A percentile compares a stretch with the other conserved stretches of the same genome.
Evolutionary conservation across 441 rosid species (phyloP).

Genomic region (Jatropha multifida): DNA sequence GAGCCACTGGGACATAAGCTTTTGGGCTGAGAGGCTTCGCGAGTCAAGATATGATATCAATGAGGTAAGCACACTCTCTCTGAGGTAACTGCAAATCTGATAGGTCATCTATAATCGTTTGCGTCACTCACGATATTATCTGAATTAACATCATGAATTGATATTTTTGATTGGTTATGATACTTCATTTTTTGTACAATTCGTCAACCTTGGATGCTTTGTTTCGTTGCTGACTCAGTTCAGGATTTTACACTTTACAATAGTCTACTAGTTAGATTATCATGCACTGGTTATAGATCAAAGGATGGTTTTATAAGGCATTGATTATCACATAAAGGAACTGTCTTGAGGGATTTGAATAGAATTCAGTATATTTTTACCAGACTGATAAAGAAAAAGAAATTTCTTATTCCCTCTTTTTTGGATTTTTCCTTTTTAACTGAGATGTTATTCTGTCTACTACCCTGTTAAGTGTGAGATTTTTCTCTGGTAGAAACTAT

Average conservation of each 20-base stretch:
- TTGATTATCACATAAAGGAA: conserved; percentile 7
- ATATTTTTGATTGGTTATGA: neutral
- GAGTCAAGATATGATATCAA: conserved; percentile 87
- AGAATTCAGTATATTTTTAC: neutral
- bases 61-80: conserved; percentile 51
- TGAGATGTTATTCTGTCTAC: neutral
- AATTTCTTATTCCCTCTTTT: neutral
- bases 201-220: neutral
- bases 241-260: neutral
- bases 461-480: neutral
- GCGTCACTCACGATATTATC: neutral
- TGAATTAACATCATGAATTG: neutral
- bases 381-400: neutral
- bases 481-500: neutral
- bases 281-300: neutral
- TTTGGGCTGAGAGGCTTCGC: conserved; percentile 98
- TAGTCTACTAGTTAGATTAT: neutral
- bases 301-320: neutral
- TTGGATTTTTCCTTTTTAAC: neutral
- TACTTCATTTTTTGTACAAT: neutral
- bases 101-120: neutral
- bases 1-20: conserved; percentile 79
- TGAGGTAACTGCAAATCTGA: neutral
- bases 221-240: neutral
- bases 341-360: neutral